phyloP scores from a whole-genome alignment of 176 grass and related monocot genomes.

The Carex kokanica region DNA sequence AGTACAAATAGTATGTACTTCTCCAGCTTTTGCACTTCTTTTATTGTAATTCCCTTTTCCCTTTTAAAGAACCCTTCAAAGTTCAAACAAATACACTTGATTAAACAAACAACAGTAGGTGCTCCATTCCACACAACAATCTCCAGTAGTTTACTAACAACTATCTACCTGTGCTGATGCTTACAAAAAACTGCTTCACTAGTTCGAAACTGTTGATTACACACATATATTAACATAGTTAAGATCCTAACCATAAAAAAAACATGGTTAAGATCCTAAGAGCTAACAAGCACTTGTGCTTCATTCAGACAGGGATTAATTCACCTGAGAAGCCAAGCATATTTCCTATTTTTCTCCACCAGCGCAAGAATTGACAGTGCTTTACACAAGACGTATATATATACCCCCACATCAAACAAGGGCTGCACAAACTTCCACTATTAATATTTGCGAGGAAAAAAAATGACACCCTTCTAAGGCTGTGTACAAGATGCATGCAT shows the following conservation, averaged over 20 bases:
- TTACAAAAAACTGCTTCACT: slow-evolving; percentile 23
- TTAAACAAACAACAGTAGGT: slow-evolving; percentile 1
- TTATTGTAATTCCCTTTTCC: background rate
- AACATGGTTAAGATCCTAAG: background rate
- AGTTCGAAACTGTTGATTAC: slow-evolving; percentile 19
- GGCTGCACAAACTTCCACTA: slow-evolving; percentile 24
- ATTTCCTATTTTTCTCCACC: slow-evolving; percentile 18
- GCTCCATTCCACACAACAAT: slow-evolving; percentile 16
- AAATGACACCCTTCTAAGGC: slow-evolving; percentile 28
- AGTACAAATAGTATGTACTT: too few species aligned
- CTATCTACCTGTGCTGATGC: background rate
- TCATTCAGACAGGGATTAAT: background rate
- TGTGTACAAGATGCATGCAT: slow-evolving; percentile 18
- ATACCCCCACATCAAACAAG: slow-evolving; percentile 20
- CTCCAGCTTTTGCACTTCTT: background rate
- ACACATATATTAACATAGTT: slow-evolving; percentile 24
- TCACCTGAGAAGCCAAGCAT: slow-evolving; percentile 21
- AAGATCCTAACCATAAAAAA: background rate
- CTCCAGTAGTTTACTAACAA: background rate
- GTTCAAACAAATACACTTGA: slow-evolving; percentile 21
- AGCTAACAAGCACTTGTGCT: background rate
- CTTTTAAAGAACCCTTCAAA: slow-evolving; percentile 18
- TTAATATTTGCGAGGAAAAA: slow-evolving; percentile 28
- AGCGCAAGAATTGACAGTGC: background rate
- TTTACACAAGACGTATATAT: slow-evolving; percentile 23